Base-by-base conservation (phyloP, 305 asterid species). In the Fraxinus ornus region DNA sequence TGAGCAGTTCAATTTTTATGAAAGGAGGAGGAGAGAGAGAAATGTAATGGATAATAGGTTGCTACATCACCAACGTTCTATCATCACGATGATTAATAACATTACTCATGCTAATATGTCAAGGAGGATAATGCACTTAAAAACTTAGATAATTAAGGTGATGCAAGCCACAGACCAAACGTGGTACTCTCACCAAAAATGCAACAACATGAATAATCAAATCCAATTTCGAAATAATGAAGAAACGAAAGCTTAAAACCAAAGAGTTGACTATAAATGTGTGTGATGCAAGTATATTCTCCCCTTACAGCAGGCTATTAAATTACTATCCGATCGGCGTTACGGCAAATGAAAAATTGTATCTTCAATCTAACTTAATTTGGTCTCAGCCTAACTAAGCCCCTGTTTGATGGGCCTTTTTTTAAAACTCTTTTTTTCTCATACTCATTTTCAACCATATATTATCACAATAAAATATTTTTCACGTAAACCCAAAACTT, bases 351-450 rank as follows among this genome's bases (percentile, higher is more conserved):
- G 35, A 10, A 57, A n/a, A 57, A 3, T 19, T 57, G 68, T 19
- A 57, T 57, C 68, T n/a, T 37, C 9, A n/a, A 57, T n/a, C 68
- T 75, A 35, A 21, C 55, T 72, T 19, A 52, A 21, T 81, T 44
- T 17, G 62, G 78, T 75, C 49, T 75, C 85, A 79, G 57, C 83
- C 79, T 19, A n/a, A 75, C 81, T 4, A 33, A n/a, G 44, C 44
- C 44, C 44, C 44, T 36, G 12, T 37, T 37, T 37, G 12, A 37
- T 7, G 44, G 44, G 44, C 44, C 0, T 8, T 8, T 37, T 37
- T 37, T 37, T 37, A 10, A 8, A 35, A 4, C 0, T 7, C 0
- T 37, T 2, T 7, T 37, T 37, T 37, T 7, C 41, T 35, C 7
- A 5, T 5, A 36, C 1, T 36, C 41, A 36, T 36, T 36, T 36